phyloP scores from a whole-genome alignment of 2,329 filamentous ascomycete species.

The Aspergillus flavus region DNA sequence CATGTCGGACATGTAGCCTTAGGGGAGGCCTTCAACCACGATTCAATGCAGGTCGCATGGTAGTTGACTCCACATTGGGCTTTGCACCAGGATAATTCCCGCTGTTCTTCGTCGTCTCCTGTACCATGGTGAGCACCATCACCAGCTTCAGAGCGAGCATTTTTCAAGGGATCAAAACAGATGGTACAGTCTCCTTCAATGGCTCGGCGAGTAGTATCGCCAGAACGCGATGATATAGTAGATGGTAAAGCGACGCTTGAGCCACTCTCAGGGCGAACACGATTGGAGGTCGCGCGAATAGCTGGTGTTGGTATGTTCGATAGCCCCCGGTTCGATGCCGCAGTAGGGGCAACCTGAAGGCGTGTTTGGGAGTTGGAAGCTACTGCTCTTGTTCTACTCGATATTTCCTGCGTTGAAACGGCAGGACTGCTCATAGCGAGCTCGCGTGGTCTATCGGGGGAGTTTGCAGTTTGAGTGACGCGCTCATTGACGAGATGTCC shows the following conservation, averaged over 20 bases:
- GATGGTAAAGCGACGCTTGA: not conserved
- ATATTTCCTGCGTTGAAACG: not conserved
- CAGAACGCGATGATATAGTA: not conserved
- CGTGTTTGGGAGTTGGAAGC: not conserved
- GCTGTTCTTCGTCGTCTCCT: not conserved
- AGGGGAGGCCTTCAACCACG: slow-evolving; percentile 15
- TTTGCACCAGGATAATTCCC: slow-evolving; percentile 23
- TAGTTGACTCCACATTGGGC: slow-evolving; percentile 26
- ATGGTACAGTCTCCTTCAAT: slow-evolving; percentile 13
- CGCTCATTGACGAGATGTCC: not conserved
- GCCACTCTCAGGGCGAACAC: not conserved
- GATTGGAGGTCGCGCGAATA: not conserved
- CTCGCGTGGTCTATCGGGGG: not conserved
- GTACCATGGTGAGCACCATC: not conserved
- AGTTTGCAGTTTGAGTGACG: not conserved
- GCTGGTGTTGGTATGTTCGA: not conserved
- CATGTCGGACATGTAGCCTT: slow-evolving; percentile 20
- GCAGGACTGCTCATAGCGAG: not conserved
- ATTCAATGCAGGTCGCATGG: slow-evolving; percentile 22
- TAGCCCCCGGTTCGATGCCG: not conserved
- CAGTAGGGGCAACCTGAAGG: not conserved
- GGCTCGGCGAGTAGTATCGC: not conserved
- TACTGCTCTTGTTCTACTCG: not conserved
- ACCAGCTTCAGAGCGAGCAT: not conserved
- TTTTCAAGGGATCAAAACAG: slow-evolving; percentile 1